Base-by-base conservation (phyloP, 2,329 filamentous ascomycete species). In the Drechslerella dactyloides region DNA sequence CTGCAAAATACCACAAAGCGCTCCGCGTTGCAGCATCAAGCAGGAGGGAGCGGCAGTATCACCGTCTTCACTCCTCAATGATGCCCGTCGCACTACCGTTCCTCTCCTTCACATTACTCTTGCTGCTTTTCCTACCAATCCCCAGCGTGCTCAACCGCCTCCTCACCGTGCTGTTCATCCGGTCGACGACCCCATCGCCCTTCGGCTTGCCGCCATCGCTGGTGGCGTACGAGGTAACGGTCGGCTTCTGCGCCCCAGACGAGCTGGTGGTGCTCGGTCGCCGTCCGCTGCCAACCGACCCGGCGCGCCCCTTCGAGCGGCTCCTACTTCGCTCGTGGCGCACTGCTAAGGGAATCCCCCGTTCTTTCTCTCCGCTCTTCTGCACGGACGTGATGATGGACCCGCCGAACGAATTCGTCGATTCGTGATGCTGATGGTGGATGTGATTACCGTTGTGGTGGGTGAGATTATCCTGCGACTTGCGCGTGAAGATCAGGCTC, bases 121-220 rank as follows among this genome's bases (percentile, higher is more conserved):
- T 79, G 65, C 79, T 80, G 15, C 56, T 75, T 74, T 80, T 80
- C 74, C 78, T 80, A 19, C 89, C 88, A 56, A 92, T 83, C 78
- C 89, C 90, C 77, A 96, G 82, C 76, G 92, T 82, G 78, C 90
- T 94, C 75, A 96, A 83, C 77, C 91, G 82, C 81, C 91, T 93
- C 80, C 88, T 87, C 75, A 96, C 85, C 66, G 87, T 89, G 37
- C 85, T 85, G 58, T 85, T 85, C 77, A 83, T 83, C 63, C 61
- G 56, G 42, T 65, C 73, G 8, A 65, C 66, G 54, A 65, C 70
- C n/a, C 44, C 57, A 62, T 74, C 69, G 59, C 46, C 74, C 35
- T 60, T 73, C 54, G 55, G 73, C 70, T 33, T 73, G 56, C 24
- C 75, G 48, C 37, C 65, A 52, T 40, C 61, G 51, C 42, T 64